Percentiles rank a stretch among this genome's conserved stretches.
Conservation (phyloP, 805 yeast species). For the Starmerella khaoyaiensis region DNA sequence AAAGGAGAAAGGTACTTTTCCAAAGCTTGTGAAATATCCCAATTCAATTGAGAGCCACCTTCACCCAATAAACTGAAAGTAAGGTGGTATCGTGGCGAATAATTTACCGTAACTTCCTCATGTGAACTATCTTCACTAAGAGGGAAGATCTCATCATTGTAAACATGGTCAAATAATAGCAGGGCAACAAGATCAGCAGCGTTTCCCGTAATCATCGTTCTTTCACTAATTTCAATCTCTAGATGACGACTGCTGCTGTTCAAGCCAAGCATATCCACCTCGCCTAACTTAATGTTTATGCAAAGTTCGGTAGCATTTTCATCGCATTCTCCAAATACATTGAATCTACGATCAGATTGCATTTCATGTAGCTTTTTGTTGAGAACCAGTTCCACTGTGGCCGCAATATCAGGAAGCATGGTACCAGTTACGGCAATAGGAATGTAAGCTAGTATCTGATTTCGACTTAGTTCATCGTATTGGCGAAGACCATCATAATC, state of each 20-base stretch:
- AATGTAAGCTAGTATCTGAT: constrained; percentile 20
- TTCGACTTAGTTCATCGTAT: constrained; percentile 21
- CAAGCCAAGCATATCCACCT: constrained; percentile 35
- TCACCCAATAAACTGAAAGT: constrained; percentile 65
- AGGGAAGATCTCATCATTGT: constrained; percentile 27
- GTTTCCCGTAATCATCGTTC: constrained; percentile 41
- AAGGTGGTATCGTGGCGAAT: constrained; percentile 57
- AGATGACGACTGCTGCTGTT: constrained; percentile 34
- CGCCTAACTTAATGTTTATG: constrained; percentile 29
- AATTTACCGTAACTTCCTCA: constrained; percentile 31
- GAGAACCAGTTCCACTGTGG: constrained; percentile 40
- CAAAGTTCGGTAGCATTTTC: constrained; percentile 28
- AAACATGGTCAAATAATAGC: constrained; percentile 36
- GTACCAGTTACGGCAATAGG: constrained; percentile 26
- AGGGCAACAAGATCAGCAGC: constrained; percentile 52
- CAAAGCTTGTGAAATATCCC: constrained; percentile 57
- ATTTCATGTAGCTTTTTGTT: constrained; percentile 30
- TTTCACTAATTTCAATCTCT: constrained; percentile 32
- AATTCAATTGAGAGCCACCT: constrained; percentile 39
- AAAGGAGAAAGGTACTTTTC: constrained; percentile 41
- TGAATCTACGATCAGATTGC: constrained; percentile 25
- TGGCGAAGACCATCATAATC: constrained; percentile 36
- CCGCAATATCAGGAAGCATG: constrained; percentile 52
- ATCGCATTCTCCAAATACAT: constrained; percentile 15
- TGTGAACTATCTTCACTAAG: constrained; percentile 1